Base-by-base conservation (phyloP, 2,329 filamentous ascomycete genomes). In the Aspergillus ochraceus region DNA sequence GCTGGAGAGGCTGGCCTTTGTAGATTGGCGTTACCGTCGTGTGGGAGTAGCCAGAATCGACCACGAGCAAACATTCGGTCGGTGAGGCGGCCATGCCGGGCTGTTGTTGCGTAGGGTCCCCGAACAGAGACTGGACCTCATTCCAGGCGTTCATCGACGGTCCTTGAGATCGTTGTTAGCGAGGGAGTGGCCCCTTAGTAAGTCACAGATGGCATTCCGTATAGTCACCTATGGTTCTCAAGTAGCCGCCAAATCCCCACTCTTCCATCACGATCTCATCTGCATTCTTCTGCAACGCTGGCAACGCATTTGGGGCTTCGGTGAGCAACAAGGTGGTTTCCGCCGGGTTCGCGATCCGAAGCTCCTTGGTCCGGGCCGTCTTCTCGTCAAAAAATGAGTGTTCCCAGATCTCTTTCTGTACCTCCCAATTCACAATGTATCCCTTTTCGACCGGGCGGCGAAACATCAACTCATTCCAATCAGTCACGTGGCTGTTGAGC, bases 181-280 rank as follows among this genome's bases (percentile, higher is more conserved):
- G 11, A 47, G 5, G 19, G 12, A 24, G 9, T 14, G 17, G 3
- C 19, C n/a, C 45, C 4, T 12, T 19, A 5, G 45, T 24, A 1
- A 24, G 14, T 3, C 9, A 8, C 30, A 51, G 30, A 50, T 20
- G 12, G 20, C 19, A 45, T 36, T 29, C 52, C 46, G 49, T 36
- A 60, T 74, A 86, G 80, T 66, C 72, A 84, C 90, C 90, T 64
- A 90, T 80, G 59, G 86, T 88, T 61, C 95, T 86, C 65, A 89
- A 90, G 77, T 96, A 96, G 66, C 90, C 89, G 11, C 89, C 86
- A 76, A 99, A 99, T 2, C 91, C 91, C 79, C 95, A 99, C 73
- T 98, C 93, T 73, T 99, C 95, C 80, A 99, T 98, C 1, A 98
- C 86, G 71, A 99, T 92, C 79, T 99, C 94, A 71, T 99, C 95